Evolutionary conservation across 202 grass and related monocot genomes (phyloP).

Genomic region (Alloteropsis angusta): DNA sequence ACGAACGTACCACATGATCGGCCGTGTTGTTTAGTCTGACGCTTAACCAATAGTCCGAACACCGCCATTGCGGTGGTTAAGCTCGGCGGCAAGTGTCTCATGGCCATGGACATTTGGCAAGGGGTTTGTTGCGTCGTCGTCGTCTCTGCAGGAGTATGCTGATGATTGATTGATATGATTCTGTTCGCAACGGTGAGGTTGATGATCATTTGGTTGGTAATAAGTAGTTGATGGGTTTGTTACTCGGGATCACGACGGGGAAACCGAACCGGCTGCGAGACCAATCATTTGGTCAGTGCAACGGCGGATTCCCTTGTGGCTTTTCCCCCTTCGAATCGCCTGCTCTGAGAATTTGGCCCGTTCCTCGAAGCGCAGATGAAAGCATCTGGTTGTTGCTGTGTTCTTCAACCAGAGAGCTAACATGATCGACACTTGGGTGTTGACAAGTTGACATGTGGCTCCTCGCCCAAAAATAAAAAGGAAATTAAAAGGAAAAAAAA

Average conservation of each 20-base stretch:
- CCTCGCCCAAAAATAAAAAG: too few species aligned
- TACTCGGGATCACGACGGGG: conserved; percentile 20
- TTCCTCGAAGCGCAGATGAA: background rate
- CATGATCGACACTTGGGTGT: background rate
- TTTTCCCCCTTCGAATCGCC: background rate
- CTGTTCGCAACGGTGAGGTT: background rate
- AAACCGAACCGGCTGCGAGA: background rate
- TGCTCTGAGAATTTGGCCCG: background rate
- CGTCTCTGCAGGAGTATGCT: background rate
- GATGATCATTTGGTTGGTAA: conserved; percentile 36
- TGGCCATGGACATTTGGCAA: background rate
- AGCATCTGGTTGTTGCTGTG: background rate
- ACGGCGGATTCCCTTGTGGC: conserved; percentile 18
- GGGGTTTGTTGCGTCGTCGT: background rate
- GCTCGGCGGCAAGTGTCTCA: background rate
- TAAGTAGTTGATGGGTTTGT: background rate
- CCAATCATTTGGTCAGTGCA: conserved; percentile 14
- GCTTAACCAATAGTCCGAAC: background rate
- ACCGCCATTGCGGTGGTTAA: conserved; percentile 26
- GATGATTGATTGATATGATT: conserved; percentile 10
- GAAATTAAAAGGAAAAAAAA: background rate
- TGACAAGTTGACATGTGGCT: conserved; percentile 14
- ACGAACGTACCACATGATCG: background rate
- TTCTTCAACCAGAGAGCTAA: background rate
- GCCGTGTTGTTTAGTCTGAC: background rate